Conservation (phyloP, 1,284 basidiomycete species). For the Cryptococcus deneoformans region DNA sequence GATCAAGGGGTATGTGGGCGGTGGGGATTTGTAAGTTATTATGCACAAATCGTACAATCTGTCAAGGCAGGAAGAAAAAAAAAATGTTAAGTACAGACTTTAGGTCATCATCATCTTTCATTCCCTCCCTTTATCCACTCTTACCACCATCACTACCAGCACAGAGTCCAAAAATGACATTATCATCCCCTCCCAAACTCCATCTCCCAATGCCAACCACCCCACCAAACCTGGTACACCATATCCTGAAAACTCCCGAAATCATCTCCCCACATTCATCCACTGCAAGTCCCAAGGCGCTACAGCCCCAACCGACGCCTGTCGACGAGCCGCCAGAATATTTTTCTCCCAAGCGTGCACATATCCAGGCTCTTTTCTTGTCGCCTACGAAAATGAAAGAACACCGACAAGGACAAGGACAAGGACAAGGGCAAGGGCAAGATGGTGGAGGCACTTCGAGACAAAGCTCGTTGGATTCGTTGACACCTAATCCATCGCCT, state of each 20-base stretch:
- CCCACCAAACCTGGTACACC: too few species aligned
- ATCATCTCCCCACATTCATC: neutral
- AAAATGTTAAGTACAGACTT: too few species aligned
- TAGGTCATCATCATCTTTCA: too few species aligned
- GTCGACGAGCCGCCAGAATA: constrained; percentile 15
- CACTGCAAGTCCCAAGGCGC: constrained; percentile 9
- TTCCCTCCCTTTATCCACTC: too few species aligned
- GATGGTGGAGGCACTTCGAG: neutral
- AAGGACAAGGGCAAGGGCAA: constrained; percentile 1
- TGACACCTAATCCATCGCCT: constrained; percentile 13
- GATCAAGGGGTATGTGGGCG: constrained; percentile 40
- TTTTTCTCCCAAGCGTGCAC: constrained; percentile 9
- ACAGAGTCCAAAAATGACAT: too few species aligned
- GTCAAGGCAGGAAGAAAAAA: too few species aligned
- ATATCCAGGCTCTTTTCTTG: constrained; percentile 9
- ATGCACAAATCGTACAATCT: too few species aligned
- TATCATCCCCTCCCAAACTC: too few species aligned
- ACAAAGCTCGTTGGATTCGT: constrained; percentile 9
- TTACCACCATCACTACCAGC: too few species aligned
- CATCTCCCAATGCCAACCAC: too few species aligned
- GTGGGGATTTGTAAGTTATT: constrained; percentile 31
- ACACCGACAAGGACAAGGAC: neutral
- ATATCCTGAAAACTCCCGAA: too few species aligned
- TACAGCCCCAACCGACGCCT: constrained; percentile 18
- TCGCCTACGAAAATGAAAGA: constrained; percentile 14